Percentiles rank a stretch among this genome's conserved stretches.
Conservation (phyloP, 1,139 yeast species). For the Hanseniaspora gamundiae region DNA sequence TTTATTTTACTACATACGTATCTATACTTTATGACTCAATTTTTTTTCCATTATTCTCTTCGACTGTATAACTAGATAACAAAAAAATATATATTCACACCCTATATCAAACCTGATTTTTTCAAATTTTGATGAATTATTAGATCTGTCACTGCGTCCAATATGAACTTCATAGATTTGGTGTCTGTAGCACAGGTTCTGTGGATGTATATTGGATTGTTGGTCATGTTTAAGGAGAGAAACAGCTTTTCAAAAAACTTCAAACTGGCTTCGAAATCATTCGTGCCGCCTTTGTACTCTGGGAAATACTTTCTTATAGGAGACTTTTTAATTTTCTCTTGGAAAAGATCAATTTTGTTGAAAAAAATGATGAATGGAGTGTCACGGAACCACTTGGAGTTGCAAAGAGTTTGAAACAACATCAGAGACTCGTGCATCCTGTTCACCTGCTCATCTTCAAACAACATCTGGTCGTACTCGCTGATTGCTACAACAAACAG, state of each 20-base stretch:
- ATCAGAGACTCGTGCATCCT: conserved; percentile 85
- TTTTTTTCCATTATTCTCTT: no score
- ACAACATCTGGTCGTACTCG: conserved; percentile 84
- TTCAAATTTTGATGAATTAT: conserved; percentile 73
- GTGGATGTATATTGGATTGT: conserved; percentile 76
- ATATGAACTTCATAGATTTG: conserved; percentile 72
- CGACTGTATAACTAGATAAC: no score
- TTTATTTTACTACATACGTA: neutral
- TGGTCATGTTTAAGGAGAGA: conserved; percentile 46
- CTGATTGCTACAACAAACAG: conserved; percentile 84
- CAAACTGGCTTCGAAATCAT: conserved; percentile 53
- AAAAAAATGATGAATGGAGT: conserved; percentile 85
- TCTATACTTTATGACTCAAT: neutral
- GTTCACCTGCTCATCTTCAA: conserved; percentile 82
- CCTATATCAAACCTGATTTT: conserved; percentile 52
- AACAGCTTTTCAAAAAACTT: conserved; percentile 58
- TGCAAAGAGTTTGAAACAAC: conserved; percentile 73
- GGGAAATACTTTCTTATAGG: conserved; percentile 64
- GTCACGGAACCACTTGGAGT: conserved; percentile 71
- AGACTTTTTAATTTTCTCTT: conserved; percentile 50
- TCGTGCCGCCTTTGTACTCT: conserved; percentile 50
- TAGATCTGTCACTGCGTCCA: conserved; percentile 87
- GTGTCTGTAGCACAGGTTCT: conserved; percentile 96
- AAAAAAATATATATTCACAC: no score
- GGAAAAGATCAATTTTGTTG: conserved; percentile 77